Conservation (phyloP, 768 basidiomycete genomes). For the Boletellus sp. region DNA sequence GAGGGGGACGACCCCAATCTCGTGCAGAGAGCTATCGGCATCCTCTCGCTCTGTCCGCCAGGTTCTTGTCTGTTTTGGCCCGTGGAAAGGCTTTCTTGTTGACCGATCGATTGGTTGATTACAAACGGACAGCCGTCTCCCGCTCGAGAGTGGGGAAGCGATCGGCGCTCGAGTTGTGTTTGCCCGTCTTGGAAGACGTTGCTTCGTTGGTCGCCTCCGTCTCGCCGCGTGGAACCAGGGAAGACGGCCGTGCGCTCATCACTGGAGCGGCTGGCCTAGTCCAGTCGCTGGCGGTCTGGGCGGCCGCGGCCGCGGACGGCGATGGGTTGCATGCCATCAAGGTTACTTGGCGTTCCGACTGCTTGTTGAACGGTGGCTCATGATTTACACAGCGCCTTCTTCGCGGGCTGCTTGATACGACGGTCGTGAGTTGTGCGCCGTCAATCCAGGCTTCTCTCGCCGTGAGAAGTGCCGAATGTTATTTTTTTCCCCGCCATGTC, state of each 20-base stretch:
- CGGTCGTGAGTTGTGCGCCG: conserved; percentile 33
- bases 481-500: conserved; percentile 47
- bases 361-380: not conserved
- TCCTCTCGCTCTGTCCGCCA: conserved; percentile 19
- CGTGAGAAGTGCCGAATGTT: conserved; percentile 41
- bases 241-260: conserved; percentile 20
- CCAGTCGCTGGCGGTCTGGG: conserved; percentile 17
- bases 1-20: conserved; percentile 10
- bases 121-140: conserved; percentile 20
- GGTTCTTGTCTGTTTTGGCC: conserved; percentile 13
- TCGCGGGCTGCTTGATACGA: conserved; percentile 33
- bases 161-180: conserved; percentile 19
- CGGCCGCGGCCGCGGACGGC: not conserved
- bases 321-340: conserved; percentile 13
- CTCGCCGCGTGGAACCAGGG: conserved; percentile 10
- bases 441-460: conserved; percentile 45
- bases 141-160: conserved; percentile 23
- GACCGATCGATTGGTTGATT: not conserved
- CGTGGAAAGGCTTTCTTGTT: not conserved
- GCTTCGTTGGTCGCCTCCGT: conserved; percentile 13
- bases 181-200: conserved; percentile 17
- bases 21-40: conserved; percentile 14
- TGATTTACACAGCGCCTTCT: conserved; percentile 26
- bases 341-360: conserved; percentile 6
- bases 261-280: conserved; percentile 16